Percentiles rank a stretch among this genome's conserved stretches.
Evolutionary conservation across 2,329 filamentous ascomycete genomes (phyloP).

Genomic region (Rutstroemia sp.): DNA sequence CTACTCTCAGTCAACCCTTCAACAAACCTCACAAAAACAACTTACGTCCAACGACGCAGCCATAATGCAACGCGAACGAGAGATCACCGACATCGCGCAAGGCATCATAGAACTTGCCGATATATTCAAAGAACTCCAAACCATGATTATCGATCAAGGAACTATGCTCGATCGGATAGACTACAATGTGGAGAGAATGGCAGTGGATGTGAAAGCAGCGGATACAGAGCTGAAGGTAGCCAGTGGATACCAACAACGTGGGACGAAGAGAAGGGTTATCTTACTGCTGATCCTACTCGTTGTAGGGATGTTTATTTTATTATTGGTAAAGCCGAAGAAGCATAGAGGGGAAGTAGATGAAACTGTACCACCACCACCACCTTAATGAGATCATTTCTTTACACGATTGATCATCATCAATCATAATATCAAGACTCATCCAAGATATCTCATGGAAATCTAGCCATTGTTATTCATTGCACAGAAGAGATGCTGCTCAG

Average conservation of each 20-base stretch:
- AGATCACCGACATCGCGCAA: conserved; percentile 97
- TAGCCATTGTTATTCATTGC: too few relatives aligned
- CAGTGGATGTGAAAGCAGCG: conserved; percentile 84
- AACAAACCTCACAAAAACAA: conserved; percentile 60
- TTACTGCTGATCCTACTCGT: conserved; percentile 80
- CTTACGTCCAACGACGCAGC: conserved; percentile 71
- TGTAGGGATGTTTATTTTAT: conserved; percentile 75
- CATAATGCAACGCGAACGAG: conserved; percentile 86
- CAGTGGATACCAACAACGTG: conserved; percentile 79
- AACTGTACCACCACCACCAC: conserved; percentile 22
- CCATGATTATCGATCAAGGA: conserved; percentile 89
- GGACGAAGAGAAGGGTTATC: conserved; percentile 88
- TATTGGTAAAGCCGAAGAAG: conserved; percentile 57
- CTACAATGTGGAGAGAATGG: conserved; percentile 96
- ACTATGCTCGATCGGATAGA: conserved; percentile 92
- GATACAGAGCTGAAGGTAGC: conserved; percentile 88
- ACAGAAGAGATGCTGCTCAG: too few relatives aligned
- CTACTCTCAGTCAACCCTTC: conserved; percentile 82
- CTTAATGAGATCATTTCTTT: neutral
- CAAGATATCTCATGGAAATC: neutral
- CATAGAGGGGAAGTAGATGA: conserved; percentile 17
- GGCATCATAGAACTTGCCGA: conserved; percentile 96
- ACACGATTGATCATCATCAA: neutral
- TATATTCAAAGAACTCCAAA: conserved; percentile 92
- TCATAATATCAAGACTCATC: neutral